Evolutionary conservation across 2,329 filamentous ascomycete species (phyloP).

Genomic region (Exophiala dermatitidis): DNA sequence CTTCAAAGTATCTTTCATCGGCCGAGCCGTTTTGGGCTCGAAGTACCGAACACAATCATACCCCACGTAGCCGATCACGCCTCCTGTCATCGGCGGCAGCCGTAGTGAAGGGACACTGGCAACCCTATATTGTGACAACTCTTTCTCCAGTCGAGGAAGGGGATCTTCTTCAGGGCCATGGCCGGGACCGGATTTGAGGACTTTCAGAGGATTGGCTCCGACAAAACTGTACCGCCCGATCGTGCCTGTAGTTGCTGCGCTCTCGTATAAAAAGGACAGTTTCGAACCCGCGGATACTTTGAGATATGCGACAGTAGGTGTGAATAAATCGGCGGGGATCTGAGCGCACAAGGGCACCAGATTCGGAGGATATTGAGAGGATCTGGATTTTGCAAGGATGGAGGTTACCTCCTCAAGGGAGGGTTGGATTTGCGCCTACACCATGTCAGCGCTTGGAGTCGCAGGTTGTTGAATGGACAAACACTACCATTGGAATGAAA

Average conservation of each 20-base stretch:
- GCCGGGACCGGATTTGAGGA: slow-evolving; percentile 79
- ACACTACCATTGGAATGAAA: slow-evolving; percentile 1
- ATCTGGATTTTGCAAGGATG: slow-evolving; percentile 47
- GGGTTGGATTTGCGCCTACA: slow-evolving; percentile 49
- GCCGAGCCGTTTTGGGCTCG: slow-evolving; percentile 87
- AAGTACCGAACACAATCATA: slow-evolving; percentile 98
- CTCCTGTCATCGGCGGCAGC: slow-evolving; percentile 80
- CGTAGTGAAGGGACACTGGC: slow-evolving; percentile 74
- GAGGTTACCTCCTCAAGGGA: slow-evolving; percentile 54
- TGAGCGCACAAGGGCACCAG: slow-evolving; percentile 76
- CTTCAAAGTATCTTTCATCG: slow-evolving; percentile 77
- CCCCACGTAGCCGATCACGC: slow-evolving; percentile 91
- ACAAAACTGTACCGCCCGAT: slow-evolving; percentile 95
- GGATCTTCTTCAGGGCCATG: slow-evolving; percentile 81
- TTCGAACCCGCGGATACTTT: slow-evolving; percentile 55
- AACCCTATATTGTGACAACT: slow-evolving; percentile 71
- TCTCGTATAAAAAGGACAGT: slow-evolving; percentile 92
- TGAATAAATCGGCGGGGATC: slow-evolving; percentile 86
- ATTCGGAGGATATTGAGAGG: slow-evolving; percentile 58
- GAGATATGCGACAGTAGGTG: slow-evolving; percentile 88
- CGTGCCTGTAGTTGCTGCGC: slow-evolving; percentile 80
- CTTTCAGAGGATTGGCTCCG: slow-evolving; percentile 68
- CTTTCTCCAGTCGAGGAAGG: slow-evolving; percentile 70
- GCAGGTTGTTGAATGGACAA: not conserved
- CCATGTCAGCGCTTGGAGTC: slow-evolving; percentile 7